These are phyloP conservation scores for Gillenia trifoliata DNA, from an alignment of 306 rosid genomes.

Conservation along the genomic window DNA sequence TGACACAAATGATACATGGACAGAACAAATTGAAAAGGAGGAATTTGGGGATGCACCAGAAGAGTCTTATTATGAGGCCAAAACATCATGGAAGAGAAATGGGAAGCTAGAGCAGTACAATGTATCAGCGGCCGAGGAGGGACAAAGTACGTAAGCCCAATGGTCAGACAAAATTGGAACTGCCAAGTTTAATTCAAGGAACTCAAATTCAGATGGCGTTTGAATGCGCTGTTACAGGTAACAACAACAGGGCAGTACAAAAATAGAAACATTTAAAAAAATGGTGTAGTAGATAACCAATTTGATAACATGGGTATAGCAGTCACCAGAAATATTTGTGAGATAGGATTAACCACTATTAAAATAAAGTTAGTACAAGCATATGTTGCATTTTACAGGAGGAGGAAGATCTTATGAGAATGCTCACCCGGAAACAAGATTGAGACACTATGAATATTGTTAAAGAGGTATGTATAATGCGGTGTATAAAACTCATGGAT, in stretches of 20 bases:
- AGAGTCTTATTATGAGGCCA: conserved; percentile 62
- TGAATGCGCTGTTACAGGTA: conserved; percentile 89
- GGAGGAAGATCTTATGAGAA: conserved; percentile 95
- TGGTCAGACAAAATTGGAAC: conserved; percentile 65
- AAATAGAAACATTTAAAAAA: background rate
- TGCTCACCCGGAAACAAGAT: conserved; percentile 98
- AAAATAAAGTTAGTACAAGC: conserved; percentile 2
- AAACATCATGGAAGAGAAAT: conserved; percentile 72
- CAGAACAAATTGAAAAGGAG: conserved; percentile 58
- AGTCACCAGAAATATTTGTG: background rate
- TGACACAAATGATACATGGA: conserved; percentile 45
- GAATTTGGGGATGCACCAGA: conserved; percentile 73
- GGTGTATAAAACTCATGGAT: background rate
- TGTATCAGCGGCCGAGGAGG: conserved; percentile 36
- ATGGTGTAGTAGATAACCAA: background rate
- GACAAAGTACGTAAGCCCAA: conserved; percentile 63
- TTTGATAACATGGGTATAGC: background rate
- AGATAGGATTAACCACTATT: background rate
- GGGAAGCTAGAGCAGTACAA: conserved; percentile 58
- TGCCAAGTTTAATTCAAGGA: conserved; percentile 54
- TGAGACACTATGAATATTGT: conserved; percentile 98
- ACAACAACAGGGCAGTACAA: background rate
- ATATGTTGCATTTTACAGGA: conserved; percentile 51
- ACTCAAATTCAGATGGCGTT: conserved; percentile 60
- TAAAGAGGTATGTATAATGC: conserved; percentile 81